phyloP scores from a whole-genome alignment of 2,329 filamentous ascomycete genomes.

The Saccharata proteae region DNA sequence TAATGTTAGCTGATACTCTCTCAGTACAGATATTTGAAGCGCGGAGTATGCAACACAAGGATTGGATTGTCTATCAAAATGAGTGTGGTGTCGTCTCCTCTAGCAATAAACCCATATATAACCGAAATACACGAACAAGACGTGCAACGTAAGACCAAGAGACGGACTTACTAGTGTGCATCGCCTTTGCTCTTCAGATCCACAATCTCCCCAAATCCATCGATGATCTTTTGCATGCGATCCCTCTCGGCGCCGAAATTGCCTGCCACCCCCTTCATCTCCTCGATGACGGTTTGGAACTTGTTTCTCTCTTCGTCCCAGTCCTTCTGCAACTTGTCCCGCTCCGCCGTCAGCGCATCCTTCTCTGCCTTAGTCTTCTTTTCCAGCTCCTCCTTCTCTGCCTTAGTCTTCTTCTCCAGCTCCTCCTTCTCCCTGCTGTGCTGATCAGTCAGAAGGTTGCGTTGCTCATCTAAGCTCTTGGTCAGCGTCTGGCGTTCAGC shows the following conservation, averaged over 20 bases:
- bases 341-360: slow-evolving; percentile 21
- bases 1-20: too few species aligned
- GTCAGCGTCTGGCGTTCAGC: slow-evolving; percentile 33
- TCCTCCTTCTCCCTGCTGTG: slow-evolving; percentile 29
- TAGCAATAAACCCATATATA: too few species aligned
- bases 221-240: slow-evolving; percentile 30
- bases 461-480: slow-evolving; percentile 41
- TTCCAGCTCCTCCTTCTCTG: slow-evolving; percentile 23
- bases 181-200: slow-evolving; percentile 33
- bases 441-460: slow-evolving; percentile 28
- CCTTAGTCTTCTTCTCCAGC: slow-evolving; percentile 34
- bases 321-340: slow-evolving; percentile 18
- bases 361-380: slow-evolving; percentile 23
- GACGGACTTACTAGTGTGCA: slow-evolving; percentile 31
- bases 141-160: slow-evolving; percentile 4
- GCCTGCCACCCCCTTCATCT: slow-evolving; percentile 19
- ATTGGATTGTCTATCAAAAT: too few species aligned
- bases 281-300: slow-evolving; percentile 12
- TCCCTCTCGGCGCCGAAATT: slow-evolving; percentile 30
- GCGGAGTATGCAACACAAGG: too few species aligned
- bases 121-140: too few species aligned
- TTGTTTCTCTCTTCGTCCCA: slow-evolving; percentile 16
- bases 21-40: too few species aligned
- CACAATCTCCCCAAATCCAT: slow-evolving; percentile 28
- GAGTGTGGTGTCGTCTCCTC: too few species aligned